Conservation (phyloP, 2,329 filamentous ascomycete genomes). For the Xylariaceae sp. region DNA sequence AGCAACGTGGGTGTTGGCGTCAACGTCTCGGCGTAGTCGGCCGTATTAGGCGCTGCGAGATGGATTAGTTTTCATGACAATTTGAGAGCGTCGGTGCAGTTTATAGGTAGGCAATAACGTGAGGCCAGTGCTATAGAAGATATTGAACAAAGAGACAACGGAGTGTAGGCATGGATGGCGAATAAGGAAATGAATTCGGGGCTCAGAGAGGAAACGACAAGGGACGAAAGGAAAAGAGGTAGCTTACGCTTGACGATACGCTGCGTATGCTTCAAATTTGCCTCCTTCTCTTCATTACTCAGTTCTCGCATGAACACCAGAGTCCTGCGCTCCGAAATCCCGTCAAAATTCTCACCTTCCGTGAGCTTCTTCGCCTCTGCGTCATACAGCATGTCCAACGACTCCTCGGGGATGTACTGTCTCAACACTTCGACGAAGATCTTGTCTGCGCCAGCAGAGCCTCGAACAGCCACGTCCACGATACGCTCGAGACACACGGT, state of each 20-base stretch:
- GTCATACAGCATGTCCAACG: conserved; percentile 24
- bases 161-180: not conserved
- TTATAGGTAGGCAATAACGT: too few species aligned
- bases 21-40: conserved; percentile 55
- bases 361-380: conserved; percentile 12
- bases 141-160: too few species aligned
- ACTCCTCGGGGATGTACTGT: conserved; percentile 45
- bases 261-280: conserved; percentile 9
- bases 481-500: conserved; percentile 55
- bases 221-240: conserved; percentile 32
- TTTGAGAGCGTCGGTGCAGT: not conserved
- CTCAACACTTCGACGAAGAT: conserved; percentile 59
- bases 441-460: conserved; percentile 44
- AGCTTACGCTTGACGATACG: conserved; percentile 35
- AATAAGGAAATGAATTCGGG: conserved; percentile 21
- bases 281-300: conserved; percentile 27
- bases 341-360: conserved; percentile 4
- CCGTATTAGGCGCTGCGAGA: conserved; percentile 34
- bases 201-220: not conserved
- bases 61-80: not conserved
- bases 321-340: conserved; percentile 54
- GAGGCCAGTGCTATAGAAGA: too few species aligned
- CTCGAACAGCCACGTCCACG: conserved; percentile 43
- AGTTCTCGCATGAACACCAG: conserved; percentile 58
- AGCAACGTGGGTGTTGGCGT: conserved; percentile 73